Base-by-base conservation (phyloP, 768 basidiomycete species). In the Serendipita sp. region DNA sequence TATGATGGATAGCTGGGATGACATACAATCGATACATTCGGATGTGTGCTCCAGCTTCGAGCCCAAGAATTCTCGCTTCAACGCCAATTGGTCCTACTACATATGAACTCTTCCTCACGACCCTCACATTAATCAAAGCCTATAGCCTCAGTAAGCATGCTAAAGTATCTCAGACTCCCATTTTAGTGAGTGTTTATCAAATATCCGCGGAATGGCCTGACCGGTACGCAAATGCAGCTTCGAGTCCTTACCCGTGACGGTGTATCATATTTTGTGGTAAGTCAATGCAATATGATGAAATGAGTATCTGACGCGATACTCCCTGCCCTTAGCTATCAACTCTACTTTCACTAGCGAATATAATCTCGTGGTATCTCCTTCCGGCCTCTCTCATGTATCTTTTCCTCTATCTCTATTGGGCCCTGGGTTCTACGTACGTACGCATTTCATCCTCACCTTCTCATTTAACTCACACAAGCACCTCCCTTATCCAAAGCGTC, bases 31-130 rank as follows among this genome's bases (percentile, higher is more conserved):
- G 10, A 23, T 38, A 34, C 36, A 38, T 60, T n/a, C 30, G 56
- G 4, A 60, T 60, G 16, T 60, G 56, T n/a, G 56, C 56, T 4
- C 36, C 56, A 34, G 28, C 18, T 4, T n/a, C 23, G 4, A 60
- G 2, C 28, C 56, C 56, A 3, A n/a, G 8, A n/a, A 32, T 60
- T 10, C 16, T 60, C 4, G 28, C 34, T 28, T 1, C 36, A 10
- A 35, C 56, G 4, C 56, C 56, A 4, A 60, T 60, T 10, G 28
- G 16, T 10, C 56, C 56, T 11, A 38, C 56, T 38, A 8, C 35
- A n/a, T 60, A 60, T 34, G 56, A 60, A 38, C 28, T 60, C 8
- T 60, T 60, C 16, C 34, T 60, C 8, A 60, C 56, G n/a, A 60
- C 10, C 28, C 56, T 60, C 56, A 60, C 56, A 8, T 10, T 60